Evolutionary conservation across 805 yeast species (phyloP), one percentile per base, ranked within the genome.

Genomic region (Schizosaccharomyces japonicus): DNA sequence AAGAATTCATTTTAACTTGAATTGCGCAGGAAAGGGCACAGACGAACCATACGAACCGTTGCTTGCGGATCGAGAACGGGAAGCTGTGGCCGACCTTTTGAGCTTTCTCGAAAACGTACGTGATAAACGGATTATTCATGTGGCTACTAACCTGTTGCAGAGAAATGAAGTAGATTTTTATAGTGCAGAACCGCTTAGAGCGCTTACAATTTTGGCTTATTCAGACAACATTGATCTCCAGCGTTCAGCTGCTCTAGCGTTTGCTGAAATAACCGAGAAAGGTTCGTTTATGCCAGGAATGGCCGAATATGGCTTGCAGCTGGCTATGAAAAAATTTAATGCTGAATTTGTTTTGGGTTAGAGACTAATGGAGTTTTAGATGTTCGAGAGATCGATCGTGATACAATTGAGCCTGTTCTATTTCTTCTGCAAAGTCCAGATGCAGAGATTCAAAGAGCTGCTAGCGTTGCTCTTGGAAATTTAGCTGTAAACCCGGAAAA

Each of bases 391-490:
- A 96, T 90, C 30, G 78, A 79, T 56, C 70, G 92, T 50, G 93
- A 83, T 54, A 95, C 87, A 2, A 67, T 90, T 54, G 95, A 90
- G 61, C 98, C 96, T 46, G 85, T 90, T 39, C 68, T 90, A 51
- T 80, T 83, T 45, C 69, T 90, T 46, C 67, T 90, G 53, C 94
- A 87, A 61, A 74, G 80, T 51, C 69, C 78, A 17, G 98, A 90
- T 61, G 73, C 85, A 49, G 98, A 90, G 64, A 94, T 90, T 32
- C 96, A 90, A 65, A 72, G 96, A 48, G 98, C 98, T 5, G 95
- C 98, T 0, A 87, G 96, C 63, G 98, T 96, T 4, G 96, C 98
- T 1, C 67, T 90, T 54, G 98, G 98, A n/a, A 90, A 90, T 57
- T 67, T 90, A 57, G 99, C 99, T 1, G 98, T 90, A 29, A 84